Evolutionary conservation across 2,329 filamentous ascomycete genomes (phyloP), one percentile per base, ranked within the genome.

Genomic region (Ceratocystis papillata): DNA sequence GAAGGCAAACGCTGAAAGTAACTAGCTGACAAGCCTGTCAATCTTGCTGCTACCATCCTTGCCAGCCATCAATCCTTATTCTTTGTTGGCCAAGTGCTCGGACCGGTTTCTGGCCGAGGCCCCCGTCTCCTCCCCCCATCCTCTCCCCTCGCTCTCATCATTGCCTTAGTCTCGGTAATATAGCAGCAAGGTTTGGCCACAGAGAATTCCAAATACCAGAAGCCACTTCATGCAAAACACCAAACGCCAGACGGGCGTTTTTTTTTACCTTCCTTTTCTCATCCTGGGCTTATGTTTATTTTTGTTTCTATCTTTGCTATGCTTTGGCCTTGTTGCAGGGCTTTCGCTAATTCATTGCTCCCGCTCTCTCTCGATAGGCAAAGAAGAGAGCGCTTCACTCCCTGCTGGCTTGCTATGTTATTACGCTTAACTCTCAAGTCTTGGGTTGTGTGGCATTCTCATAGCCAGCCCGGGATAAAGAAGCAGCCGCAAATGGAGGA

Each of bases 181-280:
- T 37, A 59, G 22, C 25, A n/a, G n/a, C 53, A 59, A 10, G 53
- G 53, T 59, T 59, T 8, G 5, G 8, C 12, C 10, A 37, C 37
- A 22, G 48, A 53, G 20, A 53, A 53, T 53, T 53, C 48, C 48
- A 53, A 53, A 53, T 53, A 53, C 48, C 48, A 25, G 22, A 12
- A 3, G 37, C 37, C 2, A 25, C 5, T 25, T 53, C 8, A 53
- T 53, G 48, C 20, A 53, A 53, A 53, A 53, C 20, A 12, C 10
- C 48, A 25, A 37, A 37, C 37, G 20, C 12, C 12, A 15, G 20
- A 25, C 3, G 20, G 20, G 7, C 20, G 37, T 37, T 37, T 37
- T 37, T 10, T 37, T 37, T 37, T 10, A 0, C 37, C 37, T 12
- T 12, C 10, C 37, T 12, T 37, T 37, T 37, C 37, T 3, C 37